Evolutionary conservation across 371 early-diverging fungal species (phyloP), one percentile per base, ranked within the genome.

Genomic region (Amoeboaphelidium protococcarum): DNA sequence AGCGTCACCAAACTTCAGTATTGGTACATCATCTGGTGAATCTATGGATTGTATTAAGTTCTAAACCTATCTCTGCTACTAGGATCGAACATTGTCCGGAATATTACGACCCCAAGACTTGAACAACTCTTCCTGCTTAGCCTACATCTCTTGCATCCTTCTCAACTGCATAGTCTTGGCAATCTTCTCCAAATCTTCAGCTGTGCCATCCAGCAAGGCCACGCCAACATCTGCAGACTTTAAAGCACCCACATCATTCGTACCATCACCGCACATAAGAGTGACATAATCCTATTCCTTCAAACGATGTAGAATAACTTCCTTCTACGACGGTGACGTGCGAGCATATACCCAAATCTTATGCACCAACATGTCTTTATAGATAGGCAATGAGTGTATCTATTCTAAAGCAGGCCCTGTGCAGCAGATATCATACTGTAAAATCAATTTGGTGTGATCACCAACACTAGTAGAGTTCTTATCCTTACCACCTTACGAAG

Each of bases 231-330:
- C 94, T 10, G 99, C 94, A 58, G 88, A 88, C 66, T 99, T 99
- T 54, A 99, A 65, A 0, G 99, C 99, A 22, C 99, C 99, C 0
- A 99, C 99, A 63, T 99, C 99, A 66, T 99, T 99, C 24, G 99
- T 98, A 41, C 99, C 99, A 63, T 99, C 99, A 55, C 99, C 99
- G 58, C 94, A 92, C 99, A 99, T 99, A 46, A 98, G 69, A n/a
- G 97, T 96, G 19, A 72, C 73, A 64, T 82, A 88, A 20, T 89
- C 96, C 6, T 68, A 68, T 16, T 69, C 68, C 62, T 97, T 96
- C 53, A 91, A 72, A 27, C 74, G 72, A 23, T 80, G 79, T 62
- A 99, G 64, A 40, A 98, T 79, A 45, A 73, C 77, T 64, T 99
- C 98, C 65, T 98, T 99, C 59, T 97, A 94, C 31, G 74, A 64